phyloP scores from a whole-genome alignment of 2,329 filamentous ascomycete species.

The Calonectria hawksworthii region DNA sequence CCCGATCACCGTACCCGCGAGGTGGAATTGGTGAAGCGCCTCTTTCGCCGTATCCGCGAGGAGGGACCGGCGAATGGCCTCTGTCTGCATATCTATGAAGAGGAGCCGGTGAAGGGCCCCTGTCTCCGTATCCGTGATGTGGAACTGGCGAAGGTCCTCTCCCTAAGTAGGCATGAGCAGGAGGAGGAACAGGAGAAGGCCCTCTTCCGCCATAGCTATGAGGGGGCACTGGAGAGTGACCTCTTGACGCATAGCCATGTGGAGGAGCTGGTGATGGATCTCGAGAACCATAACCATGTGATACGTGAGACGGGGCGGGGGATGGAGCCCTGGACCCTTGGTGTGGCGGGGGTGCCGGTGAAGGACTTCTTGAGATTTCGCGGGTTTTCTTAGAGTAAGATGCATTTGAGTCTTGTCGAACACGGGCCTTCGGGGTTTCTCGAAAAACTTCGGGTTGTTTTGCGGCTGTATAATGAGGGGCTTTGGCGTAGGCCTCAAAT shows the following conservation, averaged over 20 bases:
- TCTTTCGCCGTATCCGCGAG: constrained; percentile 48
- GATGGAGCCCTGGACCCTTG: constrained; percentile 52
- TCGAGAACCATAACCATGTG: constrained; percentile 52
- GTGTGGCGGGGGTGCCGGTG: constrained; percentile 44
- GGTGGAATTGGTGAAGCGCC: constrained; percentile 52
- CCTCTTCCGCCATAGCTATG: constrained; percentile 50
- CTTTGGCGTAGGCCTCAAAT: constrained; percentile 76
- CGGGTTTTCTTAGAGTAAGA: constrained; percentile 50
- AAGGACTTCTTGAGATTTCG: constrained; percentile 46
- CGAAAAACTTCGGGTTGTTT: constrained; percentile 72
- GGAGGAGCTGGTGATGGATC: constrained; percentile 56
- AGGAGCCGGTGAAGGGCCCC: constrained; percentile 54
- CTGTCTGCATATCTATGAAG: constrained; percentile 33
- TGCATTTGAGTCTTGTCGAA: constrained; percentile 56
- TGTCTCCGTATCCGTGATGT: constrained; percentile 47
- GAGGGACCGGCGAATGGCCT: constrained; percentile 42
- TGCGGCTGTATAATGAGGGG: constrained; percentile 75
- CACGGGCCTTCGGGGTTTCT: constrained; percentile 56
- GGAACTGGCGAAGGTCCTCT: constrained; percentile 48
- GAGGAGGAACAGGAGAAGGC: constrained; percentile 44
- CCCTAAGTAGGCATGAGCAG: constrained; percentile 43
- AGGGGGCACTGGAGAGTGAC: constrained; percentile 40
- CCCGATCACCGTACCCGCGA: constrained; percentile 37
- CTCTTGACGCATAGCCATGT: constrained; percentile 46
- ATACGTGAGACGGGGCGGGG: constrained; percentile 43